phyloP scores from a whole-genome alignment of 495 filamentous ascomycete species.

The Xylaria intraflava region DNA sequence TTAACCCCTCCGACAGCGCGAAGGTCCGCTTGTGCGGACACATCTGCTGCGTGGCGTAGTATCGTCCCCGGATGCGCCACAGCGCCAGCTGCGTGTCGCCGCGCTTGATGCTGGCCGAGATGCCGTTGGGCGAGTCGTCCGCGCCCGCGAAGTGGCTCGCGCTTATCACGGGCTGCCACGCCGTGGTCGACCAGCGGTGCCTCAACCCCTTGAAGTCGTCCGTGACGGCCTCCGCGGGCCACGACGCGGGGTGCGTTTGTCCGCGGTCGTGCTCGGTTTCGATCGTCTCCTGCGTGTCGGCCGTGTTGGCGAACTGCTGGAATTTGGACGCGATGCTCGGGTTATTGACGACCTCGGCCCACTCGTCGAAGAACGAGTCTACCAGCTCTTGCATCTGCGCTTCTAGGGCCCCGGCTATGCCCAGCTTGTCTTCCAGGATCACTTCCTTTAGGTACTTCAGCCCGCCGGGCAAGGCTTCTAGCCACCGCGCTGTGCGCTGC shows the following conservation, averaged over 20 bases:
- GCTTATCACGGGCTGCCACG: slow-evolving; percentile 81
- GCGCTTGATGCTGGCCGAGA: slow-evolving; percentile 69
- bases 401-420: slow-evolving; percentile 81
- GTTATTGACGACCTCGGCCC: slow-evolving; percentile 76
- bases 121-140: slow-evolving; percentile 59
- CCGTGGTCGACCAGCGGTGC: slow-evolving; percentile 63
- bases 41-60: slow-evolving; percentile 95
- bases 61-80: slow-evolving; percentile 79
- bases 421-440: slow-evolving; percentile 81
- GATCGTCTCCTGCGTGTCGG: slow-evolving; percentile 60
- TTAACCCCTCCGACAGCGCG: slow-evolving; percentile 76
- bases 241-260: slow-evolving; percentile 74
- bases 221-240: slow-evolving; percentile 62
- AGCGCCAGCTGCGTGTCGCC: slow-evolving; percentile 89
- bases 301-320: slow-evolving; percentile 82
- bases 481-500: slow-evolving; percentile 88
- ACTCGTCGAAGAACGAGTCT: slow-evolving; percentile 88
- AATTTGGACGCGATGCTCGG: slow-evolving; percentile 67
- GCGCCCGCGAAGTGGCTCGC: slow-evolving; percentile 61
- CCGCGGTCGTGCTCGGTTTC: slow-evolving; percentile 69
- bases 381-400: slow-evolving; percentile 86
- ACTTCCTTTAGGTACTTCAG: slow-evolving; percentile 80
- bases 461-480: slow-evolving; percentile 81
- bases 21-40: slow-evolving; percentile 95
- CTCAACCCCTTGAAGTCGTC: slow-evolving; percentile 65